A percentile compares a stretch with the other conserved stretches of the same genome.
Evolutionary conservation across 805 yeast genomes (phyloP).

Genomic region (Pichia thaimueangensis): DNA sequence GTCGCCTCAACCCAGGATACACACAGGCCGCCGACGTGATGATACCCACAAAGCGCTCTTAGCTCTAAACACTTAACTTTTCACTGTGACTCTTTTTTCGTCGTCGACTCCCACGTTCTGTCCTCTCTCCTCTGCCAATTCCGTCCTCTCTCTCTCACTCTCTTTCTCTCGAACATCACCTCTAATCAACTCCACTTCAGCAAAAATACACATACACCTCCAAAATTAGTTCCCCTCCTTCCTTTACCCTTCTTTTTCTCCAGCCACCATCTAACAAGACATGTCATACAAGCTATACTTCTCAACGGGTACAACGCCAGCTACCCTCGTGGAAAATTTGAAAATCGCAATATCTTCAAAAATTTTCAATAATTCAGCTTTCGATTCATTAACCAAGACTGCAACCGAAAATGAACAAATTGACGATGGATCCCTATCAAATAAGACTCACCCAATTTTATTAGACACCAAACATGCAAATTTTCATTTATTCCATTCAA

Average conservation of each 20-base stretch:
- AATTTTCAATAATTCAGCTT: constrained; percentile 5
- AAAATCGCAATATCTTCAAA: constrained; percentile 39
- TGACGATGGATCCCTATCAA: constrained; percentile 3
- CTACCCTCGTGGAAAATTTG: constrained; percentile 34
- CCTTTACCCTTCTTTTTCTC: too few relatives aligned
- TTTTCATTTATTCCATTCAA: constrained; percentile 54
- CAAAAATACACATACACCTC: too few relatives aligned
- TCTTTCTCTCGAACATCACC: too few relatives aligned
- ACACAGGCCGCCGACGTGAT: not conserved
- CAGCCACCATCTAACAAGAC: not conserved
- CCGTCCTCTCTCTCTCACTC: too few relatives aligned
- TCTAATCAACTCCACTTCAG: too few relatives aligned
- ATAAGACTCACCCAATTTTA: constrained; percentile 16
- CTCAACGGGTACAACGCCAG: constrained; percentile 9
- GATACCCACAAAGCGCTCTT: constrained; percentile 4
- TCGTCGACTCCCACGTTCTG: too few relatives aligned
- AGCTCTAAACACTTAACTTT: too few relatives aligned
- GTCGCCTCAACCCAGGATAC: constrained; percentile 6
- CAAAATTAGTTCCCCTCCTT: too few relatives aligned
- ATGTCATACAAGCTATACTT: constrained; percentile 15
- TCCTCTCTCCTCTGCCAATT: too few relatives aligned
- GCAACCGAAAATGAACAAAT: constrained; percentile 7
- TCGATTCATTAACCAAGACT: constrained; percentile 5
- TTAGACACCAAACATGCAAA: constrained; percentile 30
- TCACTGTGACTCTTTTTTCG: too few relatives aligned